Evolutionary conservation across 2,329 filamentous ascomycete species (phyloP).

Genomic region (Fusarium sp.): DNA sequence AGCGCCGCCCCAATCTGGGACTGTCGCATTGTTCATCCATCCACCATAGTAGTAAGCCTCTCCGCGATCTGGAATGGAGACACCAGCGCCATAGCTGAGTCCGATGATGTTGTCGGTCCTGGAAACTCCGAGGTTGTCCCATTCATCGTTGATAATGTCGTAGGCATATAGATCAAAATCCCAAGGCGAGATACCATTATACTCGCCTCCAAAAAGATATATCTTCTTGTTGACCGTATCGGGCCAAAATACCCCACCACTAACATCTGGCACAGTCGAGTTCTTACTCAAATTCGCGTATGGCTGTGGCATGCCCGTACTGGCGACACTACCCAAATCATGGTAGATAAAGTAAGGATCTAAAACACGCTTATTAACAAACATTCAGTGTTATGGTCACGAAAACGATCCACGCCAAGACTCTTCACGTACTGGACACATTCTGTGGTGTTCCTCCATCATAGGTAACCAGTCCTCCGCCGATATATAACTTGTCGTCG

Average conservation of each 20-base stretch:
- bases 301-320: constrained; percentile 62
- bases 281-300: constrained; percentile 70
- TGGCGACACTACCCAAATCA: constrained; percentile 60
- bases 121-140: constrained; percentile 60
- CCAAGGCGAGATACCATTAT: constrained; percentile 58
- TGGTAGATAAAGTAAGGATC: constrained; percentile 61
- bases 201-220: constrained; percentile 72
- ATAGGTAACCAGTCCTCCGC: constrained; percentile 69
- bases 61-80: constrained; percentile 64
- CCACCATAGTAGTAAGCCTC: constrained; percentile 72
- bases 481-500: constrained; percentile 69
- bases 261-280: constrained; percentile 60
- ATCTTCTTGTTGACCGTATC: constrained; percentile 72
- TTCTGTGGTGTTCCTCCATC: constrained; percentile 62
- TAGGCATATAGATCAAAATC: constrained; percentile 66
- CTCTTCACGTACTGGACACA: constrained; percentile 63
- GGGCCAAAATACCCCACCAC: constrained; percentile 65
- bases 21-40: constrained; percentile 66
- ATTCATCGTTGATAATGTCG: constrained; percentile 66
- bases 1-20: constrained; percentile 60
- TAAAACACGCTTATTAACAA: constrained; percentile 21
- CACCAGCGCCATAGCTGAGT: constrained; percentile 67
- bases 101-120: constrained; percentile 54
- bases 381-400: background rate
- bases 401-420: background rate